Evolutionary conservation across 148 eudicot species (phyloP).

Genomic region (Rhododendron henanense): DNA sequence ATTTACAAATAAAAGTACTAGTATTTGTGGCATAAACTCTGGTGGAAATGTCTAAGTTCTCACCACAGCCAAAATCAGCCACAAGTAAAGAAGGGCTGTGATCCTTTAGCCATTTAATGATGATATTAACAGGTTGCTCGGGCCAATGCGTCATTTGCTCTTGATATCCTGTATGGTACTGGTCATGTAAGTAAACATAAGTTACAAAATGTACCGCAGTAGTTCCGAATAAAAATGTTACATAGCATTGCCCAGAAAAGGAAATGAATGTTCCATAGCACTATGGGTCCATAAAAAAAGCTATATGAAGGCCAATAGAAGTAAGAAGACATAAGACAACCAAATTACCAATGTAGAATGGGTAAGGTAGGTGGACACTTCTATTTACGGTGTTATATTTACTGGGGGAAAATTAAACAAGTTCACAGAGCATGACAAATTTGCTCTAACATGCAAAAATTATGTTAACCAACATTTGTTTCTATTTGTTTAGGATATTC

Average conservation of each 20-base stretch:
- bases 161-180: conserved; percentile 98
- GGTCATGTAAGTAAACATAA: conserved; percentile 42
- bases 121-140: conserved; percentile 77
- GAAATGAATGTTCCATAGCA: no score
- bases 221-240: background rate
- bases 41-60: conserved; percentile 18
- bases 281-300: background rate
- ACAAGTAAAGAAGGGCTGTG: conserved; percentile 66
- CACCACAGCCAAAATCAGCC: conserved; percentile 97
- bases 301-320: background rate
- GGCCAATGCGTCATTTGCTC: conserved; percentile 99
- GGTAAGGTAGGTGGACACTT: conserved; percentile 2
- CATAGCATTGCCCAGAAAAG: background rate
- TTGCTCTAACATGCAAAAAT: background rate
- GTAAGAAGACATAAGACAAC: background rate
- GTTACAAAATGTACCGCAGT: background rate
- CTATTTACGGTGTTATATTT: background rate
- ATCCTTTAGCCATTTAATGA: conserved; percentile 85
- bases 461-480: background rate
- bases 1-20: background rate
- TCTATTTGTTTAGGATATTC: background rate
- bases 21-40: background rate
- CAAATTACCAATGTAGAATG: background rate
- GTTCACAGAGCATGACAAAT: background rate
- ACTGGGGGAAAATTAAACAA: background rate